Evolutionary conservation across 2,329 filamentous ascomycete genomes (phyloP), one percentile per base, ranked within the genome.

Genomic region (Stachybotrys chlorohalonatus): DNA sequence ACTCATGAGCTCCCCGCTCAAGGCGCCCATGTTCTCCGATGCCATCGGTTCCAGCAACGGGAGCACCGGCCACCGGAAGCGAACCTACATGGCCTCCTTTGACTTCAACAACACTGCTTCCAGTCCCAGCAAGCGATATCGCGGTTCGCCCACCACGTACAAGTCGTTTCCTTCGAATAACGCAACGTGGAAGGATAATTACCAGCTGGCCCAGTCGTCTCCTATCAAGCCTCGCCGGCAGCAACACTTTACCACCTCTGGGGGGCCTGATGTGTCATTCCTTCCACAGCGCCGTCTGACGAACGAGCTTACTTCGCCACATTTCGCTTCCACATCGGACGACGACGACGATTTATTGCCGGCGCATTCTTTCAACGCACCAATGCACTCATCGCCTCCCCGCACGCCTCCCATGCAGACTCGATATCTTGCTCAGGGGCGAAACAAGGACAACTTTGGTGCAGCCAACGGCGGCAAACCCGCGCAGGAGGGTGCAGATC

Each of bases 301-400:
- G 39, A 83, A 86, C 56, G 79, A 84, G 54, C 75, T 83, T 60
- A 70, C 79, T 57, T 74, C 83, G 66, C 71, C 81, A 71, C 82
- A 78, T 74, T 81, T 86, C 70, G 78, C 80, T 32, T 79, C 82
- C 49, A 78, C 76, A 52, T 85, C 84, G 13, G 89, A 94, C 61
- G 89, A 95, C 54, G 92, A 96, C 52, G 90, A 96, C 58, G 84
- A 89, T 59, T 83, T 91, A 54, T 78, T 95, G 2, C 89, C 90
- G 4, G 74, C 84, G 47, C 86, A 89, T 66, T 90, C 88, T 3
- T 92, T 92, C 74, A 80, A 81, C 58, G 65, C 76, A 51, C 81
- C 79, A 56, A 74, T 85, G 53, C 82, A 78, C 50, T 90, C 89
- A n/a, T 95, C 92, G 11, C 91, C 91, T 45, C 91, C 91, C 45